A percentile compares a stretch with the other conserved stretches of the same genome.
Conservation (phyloP, 371 early-diverging fungal species). For the Lichtheimia ornata region DNA sequence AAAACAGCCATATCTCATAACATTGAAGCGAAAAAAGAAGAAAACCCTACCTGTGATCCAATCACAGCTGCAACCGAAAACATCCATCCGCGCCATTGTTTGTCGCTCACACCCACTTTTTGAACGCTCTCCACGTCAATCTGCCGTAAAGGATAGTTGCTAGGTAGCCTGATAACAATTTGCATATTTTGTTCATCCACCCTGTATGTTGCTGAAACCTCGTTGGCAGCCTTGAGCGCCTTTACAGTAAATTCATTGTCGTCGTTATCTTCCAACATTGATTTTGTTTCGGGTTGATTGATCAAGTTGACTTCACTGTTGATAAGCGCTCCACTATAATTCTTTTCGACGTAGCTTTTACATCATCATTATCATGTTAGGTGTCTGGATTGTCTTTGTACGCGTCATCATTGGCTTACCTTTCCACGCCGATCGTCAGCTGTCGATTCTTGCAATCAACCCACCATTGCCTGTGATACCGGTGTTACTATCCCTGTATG, state of each 20-base stretch:
- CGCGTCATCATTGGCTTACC: slow-evolving; percentile 24
- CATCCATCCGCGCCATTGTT: slow-evolving; percentile 90
- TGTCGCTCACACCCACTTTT: slow-evolving; percentile 84
- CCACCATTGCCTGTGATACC: slow-evolving; percentile 68
- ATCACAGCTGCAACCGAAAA: slow-evolving; percentile 79
- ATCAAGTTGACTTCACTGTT: slow-evolving; percentile 62
- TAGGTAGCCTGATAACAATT: slow-evolving; percentile 79
- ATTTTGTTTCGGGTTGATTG: slow-evolving; percentile 49
- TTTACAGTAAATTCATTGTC: slow-evolving; percentile 69
- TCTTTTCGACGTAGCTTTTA: slow-evolving; percentile 69
- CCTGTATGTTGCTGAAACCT: slow-evolving; percentile 75
- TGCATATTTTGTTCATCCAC: slow-evolving; percentile 90
- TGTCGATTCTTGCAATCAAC: slow-evolving; percentile 81
- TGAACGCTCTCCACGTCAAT: slow-evolving; percentile 80
- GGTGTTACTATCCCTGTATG: too few species aligned
- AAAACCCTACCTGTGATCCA: slow-evolving; percentile 54
- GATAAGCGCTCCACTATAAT: slow-evolving; percentile 70
- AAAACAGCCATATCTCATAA: neutral
- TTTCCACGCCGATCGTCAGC: slow-evolving; percentile 71
- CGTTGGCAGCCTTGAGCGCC: slow-evolving; percentile 65
- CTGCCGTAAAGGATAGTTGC: slow-evolving; percentile 79
- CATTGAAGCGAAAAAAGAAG: neutral
- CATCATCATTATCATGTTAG: neutral
- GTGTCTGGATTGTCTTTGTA: neutral
- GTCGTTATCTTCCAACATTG: slow-evolving; percentile 49